Evolutionary conservation across 495 filamentous ascomycete genomes (phyloP).

Genomic region (Choiromyces venosus): DNA sequence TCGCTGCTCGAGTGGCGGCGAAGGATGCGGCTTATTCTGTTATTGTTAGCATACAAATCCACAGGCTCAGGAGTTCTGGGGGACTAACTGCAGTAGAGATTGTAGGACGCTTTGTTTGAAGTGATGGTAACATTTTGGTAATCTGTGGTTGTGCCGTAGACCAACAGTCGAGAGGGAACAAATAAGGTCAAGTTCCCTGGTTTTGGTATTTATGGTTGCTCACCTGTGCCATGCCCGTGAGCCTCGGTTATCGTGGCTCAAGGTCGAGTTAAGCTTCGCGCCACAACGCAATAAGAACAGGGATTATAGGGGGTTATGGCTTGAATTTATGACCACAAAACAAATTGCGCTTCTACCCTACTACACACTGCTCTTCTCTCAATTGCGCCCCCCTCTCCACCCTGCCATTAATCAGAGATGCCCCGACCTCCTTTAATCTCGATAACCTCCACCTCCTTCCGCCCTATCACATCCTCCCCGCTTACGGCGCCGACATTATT

Average conservation of each 20-base stretch:
- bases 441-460: constrained; percentile 37
- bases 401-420: constrained; percentile 3
- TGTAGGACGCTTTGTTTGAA: constrained; percentile 24
- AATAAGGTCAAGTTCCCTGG: constrained; percentile 5
- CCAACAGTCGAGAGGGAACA: not conserved
- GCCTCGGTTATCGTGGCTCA: constrained; percentile 17
- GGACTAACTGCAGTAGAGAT: constrained; percentile 10
- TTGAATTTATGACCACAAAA: not conserved
- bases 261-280: not conserved
- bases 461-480: constrained; percentile 16
- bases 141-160: not conserved
- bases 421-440: constrained; percentile 28
- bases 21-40: constrained; percentile 10
- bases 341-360: not conserved
- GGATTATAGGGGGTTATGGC: constrained; percentile 6
- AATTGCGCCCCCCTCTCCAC: not conserved
- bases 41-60: constrained; percentile 5
- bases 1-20: constrained; percentile 19
- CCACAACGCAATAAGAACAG: not conserved
- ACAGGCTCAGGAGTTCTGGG: not conserved
- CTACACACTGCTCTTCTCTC: not conserved
- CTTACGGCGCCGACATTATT: constrained; percentile 51
- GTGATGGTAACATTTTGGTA: constrained; percentile 28
- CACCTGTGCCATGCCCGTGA: not conserved
- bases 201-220: not conserved